Percentiles rank a stretch among this genome's conserved stretches.
Evolutionary conservation across 345 rosid species (phyloP).

Genomic region (Citrus unshiu): DNA sequence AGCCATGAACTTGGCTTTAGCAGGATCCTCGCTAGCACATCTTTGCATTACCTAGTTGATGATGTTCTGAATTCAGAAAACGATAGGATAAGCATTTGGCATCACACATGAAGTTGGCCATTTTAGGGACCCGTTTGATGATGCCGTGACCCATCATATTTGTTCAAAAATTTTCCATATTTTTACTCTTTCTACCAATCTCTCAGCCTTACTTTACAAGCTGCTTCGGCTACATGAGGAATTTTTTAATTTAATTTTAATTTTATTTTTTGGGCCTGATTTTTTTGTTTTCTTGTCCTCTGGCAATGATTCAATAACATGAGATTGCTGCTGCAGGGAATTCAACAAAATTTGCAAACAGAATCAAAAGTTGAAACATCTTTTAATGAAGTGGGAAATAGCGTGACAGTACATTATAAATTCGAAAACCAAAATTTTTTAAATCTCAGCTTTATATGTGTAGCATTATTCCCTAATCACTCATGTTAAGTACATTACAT

Average conservation of each 20-base stretch:
- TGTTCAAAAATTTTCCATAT: background rate
- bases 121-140: background rate
- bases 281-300: background rate
- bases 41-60: background rate
- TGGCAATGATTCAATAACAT: background rate
- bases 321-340: background rate
- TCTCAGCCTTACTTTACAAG: background rate
- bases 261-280: no score
- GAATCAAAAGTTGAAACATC: background rate
- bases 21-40: background rate
- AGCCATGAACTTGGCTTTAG: background rate
- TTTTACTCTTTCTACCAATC: background rate
- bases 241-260: no score
- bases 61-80: slow-evolving; percentile 3
- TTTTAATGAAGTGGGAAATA: no score
- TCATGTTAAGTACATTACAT: no score
- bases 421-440: no score
- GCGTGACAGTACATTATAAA: no score
- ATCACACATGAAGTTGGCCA: background rate
- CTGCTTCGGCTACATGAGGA: background rate
- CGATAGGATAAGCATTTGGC: background rate
- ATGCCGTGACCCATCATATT: background rate
- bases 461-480: no score
- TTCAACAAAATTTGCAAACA: background rate
- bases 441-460: background rate